These are phyloP conservation scores for Fusarium secorum DNA, from an alignment of 2,329 filamentous ascomycete genomes.

Conservation along the genomic window DNA sequence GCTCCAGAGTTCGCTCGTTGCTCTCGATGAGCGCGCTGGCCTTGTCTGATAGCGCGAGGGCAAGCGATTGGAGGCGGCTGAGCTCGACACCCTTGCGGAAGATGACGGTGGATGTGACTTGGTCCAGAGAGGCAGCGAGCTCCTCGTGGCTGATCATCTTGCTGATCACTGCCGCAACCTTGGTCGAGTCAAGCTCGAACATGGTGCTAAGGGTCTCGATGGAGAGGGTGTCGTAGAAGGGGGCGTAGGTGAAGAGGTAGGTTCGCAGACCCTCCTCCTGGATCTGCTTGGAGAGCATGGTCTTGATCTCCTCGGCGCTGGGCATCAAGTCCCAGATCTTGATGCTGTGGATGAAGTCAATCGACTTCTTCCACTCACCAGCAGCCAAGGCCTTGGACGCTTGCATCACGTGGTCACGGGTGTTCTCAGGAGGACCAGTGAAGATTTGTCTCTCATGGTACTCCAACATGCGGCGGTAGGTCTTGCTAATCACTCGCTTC, in stretches of 20 bases:
- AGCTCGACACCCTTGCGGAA: slow-evolving; percentile 99
- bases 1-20: slow-evolving; percentile 97
- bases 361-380: slow-evolving; percentile 98
- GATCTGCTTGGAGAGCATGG: slow-evolving; percentile 96
- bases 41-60: slow-evolving; percentile 94
- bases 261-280: slow-evolving; percentile 98
- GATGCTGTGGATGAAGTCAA: slow-evolving; percentile 92
- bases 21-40: slow-evolving; percentile 94
- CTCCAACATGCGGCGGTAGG: slow-evolving; percentile 97
- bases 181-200: slow-evolving; percentile 92
- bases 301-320: slow-evolving; percentile 90
- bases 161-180: slow-evolving; percentile 94
- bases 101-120: slow-evolving; percentile 96
- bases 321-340: slow-evolving; percentile 99
- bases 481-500: slow-evolving; percentile 99
- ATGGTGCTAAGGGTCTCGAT: slow-evolving; percentile 85
- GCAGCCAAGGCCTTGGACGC: slow-evolving; percentile 95
- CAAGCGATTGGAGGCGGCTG: slow-evolving; percentile 92
- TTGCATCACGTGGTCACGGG: slow-evolving; percentile 98
- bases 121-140: slow-evolving; percentile 92
- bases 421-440: slow-evolving; percentile 98
- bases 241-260: slow-evolving; percentile 99
- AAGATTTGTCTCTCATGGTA: slow-evolving; percentile 99
- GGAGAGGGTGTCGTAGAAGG: slow-evolving; percentile 97
- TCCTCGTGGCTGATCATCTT: slow-evolving; percentile 99